Evolutionary conservation across 352 stramenopile species (phyloP).

Genomic region (Phytopythium oedochilum): DNA sequence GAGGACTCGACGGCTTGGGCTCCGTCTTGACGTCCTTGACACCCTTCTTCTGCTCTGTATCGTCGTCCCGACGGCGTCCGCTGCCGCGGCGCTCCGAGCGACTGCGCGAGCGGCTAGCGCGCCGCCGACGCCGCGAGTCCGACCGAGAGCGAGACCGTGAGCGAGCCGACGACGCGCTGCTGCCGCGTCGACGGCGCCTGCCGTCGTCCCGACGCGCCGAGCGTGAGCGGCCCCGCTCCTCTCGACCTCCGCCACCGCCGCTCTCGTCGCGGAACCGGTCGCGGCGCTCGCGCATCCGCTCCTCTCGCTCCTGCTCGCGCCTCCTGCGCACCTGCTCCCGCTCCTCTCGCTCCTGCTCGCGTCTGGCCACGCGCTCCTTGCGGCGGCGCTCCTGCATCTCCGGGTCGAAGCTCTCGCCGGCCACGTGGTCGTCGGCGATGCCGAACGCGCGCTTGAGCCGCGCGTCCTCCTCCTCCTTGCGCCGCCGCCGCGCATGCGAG

Average conservation of each 20-base stretch:
- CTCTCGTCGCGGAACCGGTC: conserved; percentile 7
- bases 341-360: conserved; percentile 45
- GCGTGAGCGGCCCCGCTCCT: neutral
- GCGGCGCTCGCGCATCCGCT: conserved; percentile 29
- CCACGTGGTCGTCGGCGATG: conserved; percentile 66
- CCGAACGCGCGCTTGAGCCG: conserved; percentile 69
- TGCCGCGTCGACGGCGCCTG: neutral
- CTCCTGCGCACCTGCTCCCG: conserved; percentile 30
- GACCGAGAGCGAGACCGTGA: conserved; percentile 6
- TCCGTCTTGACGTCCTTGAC: neutral
- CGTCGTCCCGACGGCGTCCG: conserved; percentile 2
- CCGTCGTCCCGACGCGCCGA: neutral
- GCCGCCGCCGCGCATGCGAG: conserved; percentile 48
- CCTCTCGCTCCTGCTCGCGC: conserved; percentile 35
- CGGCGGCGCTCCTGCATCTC: conserved; percentile 65
- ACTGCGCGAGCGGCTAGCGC: conserved; percentile 13
- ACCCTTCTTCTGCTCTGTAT: conserved; percentile 7
- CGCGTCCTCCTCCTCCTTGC: conserved; percentile 66
- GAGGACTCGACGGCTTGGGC: neutral
- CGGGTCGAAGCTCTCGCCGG: conserved; percentile 72
- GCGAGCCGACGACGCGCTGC: conserved; percentile 3
- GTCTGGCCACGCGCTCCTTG: conserved; percentile 35
- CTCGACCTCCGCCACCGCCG: neutral
- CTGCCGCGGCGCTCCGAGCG: conserved; percentile 13
- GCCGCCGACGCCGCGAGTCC: conserved; percentile 14